Conservation (phyloP, 208 protist genomes). For the Tetramitus jugosus region DNA sequence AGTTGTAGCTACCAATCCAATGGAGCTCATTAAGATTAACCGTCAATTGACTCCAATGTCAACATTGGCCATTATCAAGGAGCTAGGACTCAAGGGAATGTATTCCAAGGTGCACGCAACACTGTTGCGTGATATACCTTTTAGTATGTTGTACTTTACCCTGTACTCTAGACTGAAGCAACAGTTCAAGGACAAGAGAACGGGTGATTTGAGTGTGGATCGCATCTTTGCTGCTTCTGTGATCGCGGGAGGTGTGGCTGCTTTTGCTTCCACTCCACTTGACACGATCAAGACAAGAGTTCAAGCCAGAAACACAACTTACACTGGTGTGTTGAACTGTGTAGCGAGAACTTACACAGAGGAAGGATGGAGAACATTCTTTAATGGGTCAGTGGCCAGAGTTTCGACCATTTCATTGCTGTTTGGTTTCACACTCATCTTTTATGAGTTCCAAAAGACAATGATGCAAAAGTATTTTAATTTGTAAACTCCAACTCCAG, state of each 20-base stretch:
- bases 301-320: neutral
- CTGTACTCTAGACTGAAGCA: neutral
- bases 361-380: neutral
- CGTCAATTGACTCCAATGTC: neutral
- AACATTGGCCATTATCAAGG: neutral
- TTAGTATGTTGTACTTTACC: neutral
- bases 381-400: neutral
- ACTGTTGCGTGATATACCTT: conserved; percentile 10
- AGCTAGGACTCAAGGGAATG: neutral
- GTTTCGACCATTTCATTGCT: conserved; percentile 8
- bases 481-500: too few species aligned
- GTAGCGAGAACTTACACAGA: neutral
- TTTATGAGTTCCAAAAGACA: conserved; percentile 28
- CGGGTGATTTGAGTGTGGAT: neutral
- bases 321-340: neutral
- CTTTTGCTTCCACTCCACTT: neutral
- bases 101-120: neutral
- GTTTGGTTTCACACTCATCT: conserved; percentile 1
- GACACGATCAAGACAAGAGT: conserved; percentile 14
- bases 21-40: neutral
- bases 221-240: neutral
- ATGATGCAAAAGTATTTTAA: too few species aligned
- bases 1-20: neutral
- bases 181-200: neutral
- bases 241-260: neutral